phyloP scores from a whole-genome alignment of 2,329 filamentous ascomycete genomes.

The Elsinoe arachidis region DNA sequence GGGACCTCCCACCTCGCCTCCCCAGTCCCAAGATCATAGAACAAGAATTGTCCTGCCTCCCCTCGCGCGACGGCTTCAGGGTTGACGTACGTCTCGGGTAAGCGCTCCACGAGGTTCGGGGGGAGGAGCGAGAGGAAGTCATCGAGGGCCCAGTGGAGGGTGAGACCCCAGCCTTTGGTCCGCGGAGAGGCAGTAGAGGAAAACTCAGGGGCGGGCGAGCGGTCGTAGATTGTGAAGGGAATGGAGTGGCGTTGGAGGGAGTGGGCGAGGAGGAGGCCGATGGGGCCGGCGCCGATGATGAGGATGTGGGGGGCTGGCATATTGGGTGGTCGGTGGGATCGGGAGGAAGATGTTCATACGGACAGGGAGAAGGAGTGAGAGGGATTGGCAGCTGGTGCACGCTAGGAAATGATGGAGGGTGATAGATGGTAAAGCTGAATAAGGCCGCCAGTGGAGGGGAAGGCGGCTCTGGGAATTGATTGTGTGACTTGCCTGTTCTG shows the following conservation, averaged over 20 bases:
- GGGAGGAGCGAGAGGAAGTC: conserved; percentile 16
- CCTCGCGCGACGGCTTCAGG: background rate
- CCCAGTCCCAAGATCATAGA: background rate
- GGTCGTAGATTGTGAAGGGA: conserved; percentile 16
- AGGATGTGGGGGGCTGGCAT: conserved; percentile 16
- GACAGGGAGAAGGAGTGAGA: background rate
- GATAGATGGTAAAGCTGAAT: background rate
- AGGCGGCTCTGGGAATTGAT: too few relatives aligned
- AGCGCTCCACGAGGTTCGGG: conserved; percentile 13
- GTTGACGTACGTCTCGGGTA: conserved; percentile 19
- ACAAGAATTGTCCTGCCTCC: background rate
- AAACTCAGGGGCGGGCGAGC: background rate
- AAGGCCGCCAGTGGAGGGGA: background rate
- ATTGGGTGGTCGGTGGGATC: too few relatives aligned
- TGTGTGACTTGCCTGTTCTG: too few relatives aligned
- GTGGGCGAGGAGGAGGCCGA: conserved; percentile 22
- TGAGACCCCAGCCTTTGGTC: conserved; percentile 20
- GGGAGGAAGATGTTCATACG: too few relatives aligned
- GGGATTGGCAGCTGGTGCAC: too few relatives aligned
- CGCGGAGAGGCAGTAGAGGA: too few relatives aligned
- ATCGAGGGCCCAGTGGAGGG: conserved; percentile 16
- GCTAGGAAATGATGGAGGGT: too few relatives aligned
- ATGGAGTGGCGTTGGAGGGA: conserved; percentile 20
- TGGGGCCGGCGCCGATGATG: conserved; percentile 22
- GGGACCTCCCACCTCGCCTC: background rate